Evolutionary conservation across 805 yeast genomes (phyloP), one percentile per base, ranked within the genome.

Genomic region (Candida stauntonica): DNA sequence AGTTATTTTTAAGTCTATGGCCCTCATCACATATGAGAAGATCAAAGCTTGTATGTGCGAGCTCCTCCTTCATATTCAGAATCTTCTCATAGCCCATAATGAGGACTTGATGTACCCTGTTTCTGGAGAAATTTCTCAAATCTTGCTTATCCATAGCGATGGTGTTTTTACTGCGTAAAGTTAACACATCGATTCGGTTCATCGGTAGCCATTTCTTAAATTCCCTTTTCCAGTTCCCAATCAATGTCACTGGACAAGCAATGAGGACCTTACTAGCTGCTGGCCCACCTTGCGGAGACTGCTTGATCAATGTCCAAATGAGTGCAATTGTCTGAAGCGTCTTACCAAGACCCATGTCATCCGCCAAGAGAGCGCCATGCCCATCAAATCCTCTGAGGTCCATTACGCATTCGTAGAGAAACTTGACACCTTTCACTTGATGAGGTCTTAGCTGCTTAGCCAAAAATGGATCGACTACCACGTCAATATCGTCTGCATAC

Each of bases 271-370:
- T 85, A 29, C 68, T 68, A 14, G 72, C 66, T 0, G 66, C 59
- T 0, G 67, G 67, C 12, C 54, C 50, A 16, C 67, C 57, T 37
- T 46, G 50, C 0, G 89, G 87, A 13, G 75, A 72, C 48, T 84
- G 57, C 46, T 73, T 80, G 15, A 86, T 58, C 15, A 93, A 60
- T 0, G 96, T 87, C 94, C 95, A 87, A 4, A 91, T 70, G 29
- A 87, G 58, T 0, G 95, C 56, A 5, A 93, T 91, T 0, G 96
- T 77, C 75, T 81, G 89, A 29, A 93, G 61, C 0, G 98, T 89
- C 52, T 85, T 85, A 2, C 96, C 96, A 14, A 93, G 66, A 0
- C 99, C 99, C 99, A 93, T 93, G 51, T 91, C 98, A 60, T 93
- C 99, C 0, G 99, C 99, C 30, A 93, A 60, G 5, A 93, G 62